Evolutionary conservation across 2,329 filamentous ascomycete genomes (phyloP).

Genomic region (Colletotrichum chrysophilum): DNA sequence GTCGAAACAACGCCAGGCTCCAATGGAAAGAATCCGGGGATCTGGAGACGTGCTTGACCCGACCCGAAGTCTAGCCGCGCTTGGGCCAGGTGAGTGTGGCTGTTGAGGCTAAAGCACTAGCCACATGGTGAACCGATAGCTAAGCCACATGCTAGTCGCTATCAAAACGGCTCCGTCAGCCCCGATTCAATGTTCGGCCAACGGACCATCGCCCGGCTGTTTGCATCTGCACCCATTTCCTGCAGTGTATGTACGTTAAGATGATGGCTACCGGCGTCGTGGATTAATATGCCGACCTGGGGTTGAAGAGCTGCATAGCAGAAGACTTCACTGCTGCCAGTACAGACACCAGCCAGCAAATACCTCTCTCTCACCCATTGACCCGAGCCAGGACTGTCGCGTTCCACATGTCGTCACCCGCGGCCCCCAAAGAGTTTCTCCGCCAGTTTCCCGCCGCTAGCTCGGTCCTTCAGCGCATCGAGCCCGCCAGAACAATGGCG

Average conservation of each 20-base stretch:
- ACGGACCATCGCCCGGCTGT: background rate
- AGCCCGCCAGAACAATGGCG: background rate
- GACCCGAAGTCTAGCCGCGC: constrained; percentile 8
- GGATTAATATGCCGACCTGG: background rate
- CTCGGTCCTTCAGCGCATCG: background rate
- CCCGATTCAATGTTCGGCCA: background rate
- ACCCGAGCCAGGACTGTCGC: background rate
- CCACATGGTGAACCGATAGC: accelerated
- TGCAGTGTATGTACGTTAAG: too few species aligned
- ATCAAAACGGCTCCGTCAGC: constrained; percentile 8
- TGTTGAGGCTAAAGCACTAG: accelerated
- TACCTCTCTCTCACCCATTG: background rate
- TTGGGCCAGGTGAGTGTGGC: accelerated
- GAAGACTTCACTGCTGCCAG: background rate
- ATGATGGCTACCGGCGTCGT: background rate
- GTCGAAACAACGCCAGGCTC: constrained; percentile 13
- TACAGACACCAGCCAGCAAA: background rate
- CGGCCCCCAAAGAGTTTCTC: background rate
- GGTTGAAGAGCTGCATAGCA: background rate
- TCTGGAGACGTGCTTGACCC: background rate
- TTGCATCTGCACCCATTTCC: background rate
- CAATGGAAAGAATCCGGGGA: constrained; percentile 5
- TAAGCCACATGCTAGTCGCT: too few species aligned
- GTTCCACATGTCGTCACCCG: background rate
- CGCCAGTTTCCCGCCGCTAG: constrained; percentile 12